Percentiles rank a stretch among this genome's conserved stretches.
Evolutionary conservation across 75 land plant genomes (phyloP).

Genomic region (Sequoiadendron giganteum): DNA sequence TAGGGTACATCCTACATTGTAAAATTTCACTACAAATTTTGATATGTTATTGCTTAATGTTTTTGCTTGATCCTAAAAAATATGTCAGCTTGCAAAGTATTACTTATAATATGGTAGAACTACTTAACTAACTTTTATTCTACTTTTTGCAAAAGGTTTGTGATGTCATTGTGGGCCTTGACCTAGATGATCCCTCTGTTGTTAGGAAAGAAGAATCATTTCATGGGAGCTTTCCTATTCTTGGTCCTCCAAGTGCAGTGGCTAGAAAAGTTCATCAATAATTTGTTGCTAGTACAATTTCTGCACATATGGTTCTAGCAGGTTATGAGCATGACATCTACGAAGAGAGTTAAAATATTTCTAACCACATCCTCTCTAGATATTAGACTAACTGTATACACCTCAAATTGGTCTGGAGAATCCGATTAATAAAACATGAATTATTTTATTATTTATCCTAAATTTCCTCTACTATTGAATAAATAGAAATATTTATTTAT

Average conservation of each 20-base stretch:
- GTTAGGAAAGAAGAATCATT: slow-evolving; percentile 97
- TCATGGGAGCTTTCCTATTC: slow-evolving; percentile 71
- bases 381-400: no score
- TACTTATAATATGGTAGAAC: not conserved
- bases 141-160: slow-evolving; percentile 64
- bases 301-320: slow-evolving; percentile 91
- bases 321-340: slow-evolving; percentile 93
- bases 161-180: slow-evolving; percentile 90
- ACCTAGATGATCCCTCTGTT: slow-evolving; percentile 96
- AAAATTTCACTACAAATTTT: not conserved
- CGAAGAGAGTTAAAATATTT: slow-evolving; percentile 43
- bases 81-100: not conserved
- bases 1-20: not conserved
- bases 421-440: no score
- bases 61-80: not conserved
- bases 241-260: slow-evolving; percentile 91
- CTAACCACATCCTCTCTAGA: not conserved
- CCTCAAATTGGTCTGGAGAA: no score
- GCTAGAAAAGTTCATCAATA: slow-evolving; percentile 95
- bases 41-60: not conserved
- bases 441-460: no score
- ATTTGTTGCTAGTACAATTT: slow-evolving; percentile 78
- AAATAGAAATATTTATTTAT: no score
- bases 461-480: no score
- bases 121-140: not conserved